A percentile compares a stretch with the other conserved stretches of the same genome.
Conservation (phyloP, 2,329 filamentous ascomycete species). For the Leptographium galeiforme region DNA sequence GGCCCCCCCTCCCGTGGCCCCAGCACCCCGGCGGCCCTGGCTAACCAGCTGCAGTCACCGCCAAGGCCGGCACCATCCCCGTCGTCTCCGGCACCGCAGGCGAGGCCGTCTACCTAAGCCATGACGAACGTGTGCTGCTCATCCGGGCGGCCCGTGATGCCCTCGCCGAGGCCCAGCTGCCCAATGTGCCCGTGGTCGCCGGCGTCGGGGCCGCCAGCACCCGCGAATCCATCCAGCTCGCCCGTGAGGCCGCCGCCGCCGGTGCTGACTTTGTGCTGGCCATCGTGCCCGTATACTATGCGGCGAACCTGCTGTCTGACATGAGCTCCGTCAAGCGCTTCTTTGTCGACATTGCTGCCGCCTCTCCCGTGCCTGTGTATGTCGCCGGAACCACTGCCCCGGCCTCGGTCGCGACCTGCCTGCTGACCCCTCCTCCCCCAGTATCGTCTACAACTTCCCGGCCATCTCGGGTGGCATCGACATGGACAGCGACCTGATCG, state of each 20-base stretch:
- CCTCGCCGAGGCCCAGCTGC: constrained; percentile 12
- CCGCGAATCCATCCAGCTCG: constrained; percentile 20
- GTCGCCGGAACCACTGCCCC: background rate
- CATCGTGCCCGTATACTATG: constrained; percentile 26
- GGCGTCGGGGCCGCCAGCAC: constrained; percentile 27
- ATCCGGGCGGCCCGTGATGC: background rate
- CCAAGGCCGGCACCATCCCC: constrained; percentile 5
- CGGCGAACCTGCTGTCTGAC: constrained; percentile 19
- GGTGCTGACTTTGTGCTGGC: constrained; percentile 25
- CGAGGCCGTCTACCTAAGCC: constrained; percentile 7
- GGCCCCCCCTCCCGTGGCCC: too few species aligned
- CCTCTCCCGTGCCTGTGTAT: constrained; percentile 11
- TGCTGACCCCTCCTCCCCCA: background rate
- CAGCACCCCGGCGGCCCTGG: too few species aligned
- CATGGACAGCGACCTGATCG: constrained; percentile 13
- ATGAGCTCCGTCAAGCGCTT: constrained; percentile 11
- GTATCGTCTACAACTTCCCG: constrained; percentile 15
- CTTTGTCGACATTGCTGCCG: constrained; percentile 12
- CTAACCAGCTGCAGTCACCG: background rate
- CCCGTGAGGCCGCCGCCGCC: constrained; percentile 22
- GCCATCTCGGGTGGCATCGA: constrained; percentile 12
- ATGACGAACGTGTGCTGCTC: constrained; percentile 4
- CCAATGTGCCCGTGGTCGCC: constrained; percentile 28
- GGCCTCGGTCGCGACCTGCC: too few species aligned
- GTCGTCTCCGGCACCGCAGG: constrained; percentile 7